phyloP scores from a whole-genome alignment of 169 alveolate species.

The Plasmodium cynomolgi region DNA sequence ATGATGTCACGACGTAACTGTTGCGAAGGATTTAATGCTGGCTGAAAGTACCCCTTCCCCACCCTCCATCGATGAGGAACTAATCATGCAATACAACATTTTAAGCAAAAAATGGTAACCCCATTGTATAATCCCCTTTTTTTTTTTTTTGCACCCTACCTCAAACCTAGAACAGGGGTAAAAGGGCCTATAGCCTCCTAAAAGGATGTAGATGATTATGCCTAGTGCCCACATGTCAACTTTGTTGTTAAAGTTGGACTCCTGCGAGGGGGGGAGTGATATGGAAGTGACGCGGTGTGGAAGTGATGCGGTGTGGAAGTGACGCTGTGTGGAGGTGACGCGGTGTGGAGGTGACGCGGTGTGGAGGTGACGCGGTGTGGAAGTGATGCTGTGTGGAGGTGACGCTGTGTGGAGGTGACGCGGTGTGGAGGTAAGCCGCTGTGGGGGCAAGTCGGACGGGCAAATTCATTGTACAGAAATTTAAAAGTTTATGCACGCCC shows the following conservation, averaged over 20 bases:
- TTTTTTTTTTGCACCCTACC: neutral
- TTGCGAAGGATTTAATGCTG: neutral
- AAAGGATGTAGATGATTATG: conserved; percentile 52
- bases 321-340: neutral
- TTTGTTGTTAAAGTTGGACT: conserved; percentile 68
- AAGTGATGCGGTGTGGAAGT: neutral
- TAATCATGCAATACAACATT: neutral
- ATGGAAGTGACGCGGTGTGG: neutral
- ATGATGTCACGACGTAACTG: neutral
- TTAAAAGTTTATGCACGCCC: neutral
- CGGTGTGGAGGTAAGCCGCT: neutral
- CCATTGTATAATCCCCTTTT: neutral
- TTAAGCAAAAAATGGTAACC: neutral
- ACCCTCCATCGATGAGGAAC: neutral
- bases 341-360: neutral
- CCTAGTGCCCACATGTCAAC: conserved; percentile 82
- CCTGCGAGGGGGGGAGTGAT: conserved; percentile 17
- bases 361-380: neutral
- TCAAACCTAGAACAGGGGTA: conserved; percentile 77
- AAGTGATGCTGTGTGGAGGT: neutral
- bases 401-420: neutral
- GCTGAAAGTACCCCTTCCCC: neutral
- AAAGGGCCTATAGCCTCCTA: conserved; percentile 81
- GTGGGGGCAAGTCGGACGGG: too few relatives aligned
- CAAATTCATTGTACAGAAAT: neutral